These are phyloP conservation scores for Yamadazyma taylorii DNA, from an alignment of 1,139 yeast species.

Conservation along the genomic window DNA sequence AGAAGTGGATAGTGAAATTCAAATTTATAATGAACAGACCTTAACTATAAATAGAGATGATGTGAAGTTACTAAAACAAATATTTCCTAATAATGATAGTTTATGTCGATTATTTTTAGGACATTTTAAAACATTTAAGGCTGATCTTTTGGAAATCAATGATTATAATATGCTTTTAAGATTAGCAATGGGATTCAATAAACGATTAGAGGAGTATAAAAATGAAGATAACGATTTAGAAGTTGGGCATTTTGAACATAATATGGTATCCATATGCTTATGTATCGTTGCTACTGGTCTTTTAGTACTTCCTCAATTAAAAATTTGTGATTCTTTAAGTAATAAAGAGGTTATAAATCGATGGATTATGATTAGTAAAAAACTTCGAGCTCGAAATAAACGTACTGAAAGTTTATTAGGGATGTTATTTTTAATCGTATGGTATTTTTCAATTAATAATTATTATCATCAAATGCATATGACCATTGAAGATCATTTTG, in stretches of 20 bases:
- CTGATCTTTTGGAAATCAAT: conserved; percentile 18
- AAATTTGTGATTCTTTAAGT: conserved; percentile 8
- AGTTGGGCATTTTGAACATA: conserved; percentile 13
- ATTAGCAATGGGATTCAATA: conserved; percentile 5
- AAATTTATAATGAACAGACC: conserved; percentile 10
- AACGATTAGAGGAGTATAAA: neutral
- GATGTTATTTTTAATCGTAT: conserved; percentile 26
- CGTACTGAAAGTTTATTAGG: conserved; percentile 26
- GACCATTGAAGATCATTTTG: conserved; percentile 30
- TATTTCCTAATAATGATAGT: conserved; percentile 16
- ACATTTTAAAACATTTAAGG: conserved; percentile 18
- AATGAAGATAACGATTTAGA: conserved; percentile 3
- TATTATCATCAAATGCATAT: conserved; percentile 24
- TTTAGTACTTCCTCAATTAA: conserved; percentile 17
- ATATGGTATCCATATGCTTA: conserved; percentile 20
- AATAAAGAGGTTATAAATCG: conserved; percentile 20
- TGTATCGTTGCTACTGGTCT: conserved; percentile 26
- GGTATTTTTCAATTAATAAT: conserved; percentile 30
- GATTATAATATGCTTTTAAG: conserved; percentile 14
- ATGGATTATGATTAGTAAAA: conserved; percentile 28
- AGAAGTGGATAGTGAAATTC: conserved; percentile 12
- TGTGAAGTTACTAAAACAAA: conserved; percentile 17
- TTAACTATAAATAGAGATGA: conserved; percentile 18
- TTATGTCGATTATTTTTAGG: conserved; percentile 15
- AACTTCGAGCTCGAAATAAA: conserved; percentile 20